These are phyloP conservation scores for Pyricularia grisea DNA, from an alignment of 2,329 filamentous ascomycete genomes.

Conservation along the genomic window DNA sequence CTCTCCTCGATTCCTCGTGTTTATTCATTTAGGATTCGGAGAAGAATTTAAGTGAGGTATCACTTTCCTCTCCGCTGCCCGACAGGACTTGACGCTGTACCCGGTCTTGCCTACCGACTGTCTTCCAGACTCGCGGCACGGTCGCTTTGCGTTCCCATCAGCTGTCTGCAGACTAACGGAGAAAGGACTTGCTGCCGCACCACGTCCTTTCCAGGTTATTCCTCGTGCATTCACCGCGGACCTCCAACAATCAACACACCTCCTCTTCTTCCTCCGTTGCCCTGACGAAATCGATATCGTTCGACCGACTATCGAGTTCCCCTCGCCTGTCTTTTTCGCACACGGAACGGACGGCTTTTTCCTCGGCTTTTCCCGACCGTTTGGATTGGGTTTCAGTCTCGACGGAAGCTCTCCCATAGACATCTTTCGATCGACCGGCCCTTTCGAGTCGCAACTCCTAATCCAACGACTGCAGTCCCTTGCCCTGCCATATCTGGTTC, in stretches of 20 bases:
- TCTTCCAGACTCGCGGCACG: not conserved
- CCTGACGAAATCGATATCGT: not conserved
- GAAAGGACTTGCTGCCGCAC: not conserved
- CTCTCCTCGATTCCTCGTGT: not conserved
- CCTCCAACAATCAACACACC: not conserved
- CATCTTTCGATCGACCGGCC: not conserved
- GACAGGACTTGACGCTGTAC: not conserved
- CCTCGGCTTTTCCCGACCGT: not conserved
- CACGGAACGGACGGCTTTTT: not conserved
- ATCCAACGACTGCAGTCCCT: not conserved
- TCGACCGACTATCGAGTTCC: not conserved
- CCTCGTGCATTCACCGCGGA: not conserved
- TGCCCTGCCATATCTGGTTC: not conserved
- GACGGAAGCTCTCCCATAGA: not conserved
- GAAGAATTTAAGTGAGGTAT: not conserved
- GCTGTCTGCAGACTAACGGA: not conserved
- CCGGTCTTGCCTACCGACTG: not conserved
- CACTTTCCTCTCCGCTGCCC: not conserved
- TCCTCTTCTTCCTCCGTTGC: not conserved
- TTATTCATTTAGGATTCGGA: not conserved
- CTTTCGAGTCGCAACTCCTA: not conserved
- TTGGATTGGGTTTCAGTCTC: not conserved
- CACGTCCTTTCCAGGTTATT: not conserved
- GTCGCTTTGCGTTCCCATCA: constrained; percentile 1
- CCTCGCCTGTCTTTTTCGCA: not conserved